These are phyloP conservation scores for Fusarium sp. DNA, from an alignment of 2,329 filamentous ascomycete genomes.

Conservation along the genomic window DNA sequence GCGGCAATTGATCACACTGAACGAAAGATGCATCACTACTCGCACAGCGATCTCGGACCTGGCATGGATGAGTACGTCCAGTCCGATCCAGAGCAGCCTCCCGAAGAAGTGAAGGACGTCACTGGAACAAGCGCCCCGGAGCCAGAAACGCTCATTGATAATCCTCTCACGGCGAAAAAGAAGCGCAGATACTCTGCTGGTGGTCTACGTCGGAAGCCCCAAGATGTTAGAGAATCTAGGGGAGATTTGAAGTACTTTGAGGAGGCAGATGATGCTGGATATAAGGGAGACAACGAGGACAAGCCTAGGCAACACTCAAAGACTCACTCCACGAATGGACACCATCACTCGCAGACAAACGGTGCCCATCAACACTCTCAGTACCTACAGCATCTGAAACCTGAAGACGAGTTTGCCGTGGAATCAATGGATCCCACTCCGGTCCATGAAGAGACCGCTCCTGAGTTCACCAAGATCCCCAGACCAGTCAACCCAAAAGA, in stretches of 20 bases:
- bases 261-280: conserved; percentile 86
- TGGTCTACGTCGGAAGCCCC: conserved; percentile 79
- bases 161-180: conserved; percentile 58
- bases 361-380: conserved; percentile 21
- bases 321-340: conserved; percentile 18
- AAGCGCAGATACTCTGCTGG: conserved; percentile 89
- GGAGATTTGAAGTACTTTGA: conserved; percentile 93
- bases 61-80: conserved; percentile 46
- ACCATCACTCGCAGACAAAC: conserved; percentile 21
- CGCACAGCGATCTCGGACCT: conserved; percentile 54
- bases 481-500: conserved; percentile 82
- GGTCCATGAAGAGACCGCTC: conserved; percentile 41
- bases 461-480: conserved; percentile 59
- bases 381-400: conserved; percentile 52
- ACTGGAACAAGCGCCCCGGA: conserved; percentile 76
- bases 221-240: conserved; percentile 76
- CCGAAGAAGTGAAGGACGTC: conserved; percentile 64
- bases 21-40: conserved; percentile 44
- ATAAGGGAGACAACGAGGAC: conserved; percentile 71
- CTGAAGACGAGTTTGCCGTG: conserved; percentile 48
- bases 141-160: conserved; percentile 65
- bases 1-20: conserved; percentile 4
- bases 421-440: conserved; percentile 57
- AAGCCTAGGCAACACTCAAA: conserved; percentile 23
- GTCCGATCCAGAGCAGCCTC: conserved; percentile 53